Evolutionary conservation across 331 rosid genomes (phyloP).

Genomic region (Quercus lobata): DNA sequence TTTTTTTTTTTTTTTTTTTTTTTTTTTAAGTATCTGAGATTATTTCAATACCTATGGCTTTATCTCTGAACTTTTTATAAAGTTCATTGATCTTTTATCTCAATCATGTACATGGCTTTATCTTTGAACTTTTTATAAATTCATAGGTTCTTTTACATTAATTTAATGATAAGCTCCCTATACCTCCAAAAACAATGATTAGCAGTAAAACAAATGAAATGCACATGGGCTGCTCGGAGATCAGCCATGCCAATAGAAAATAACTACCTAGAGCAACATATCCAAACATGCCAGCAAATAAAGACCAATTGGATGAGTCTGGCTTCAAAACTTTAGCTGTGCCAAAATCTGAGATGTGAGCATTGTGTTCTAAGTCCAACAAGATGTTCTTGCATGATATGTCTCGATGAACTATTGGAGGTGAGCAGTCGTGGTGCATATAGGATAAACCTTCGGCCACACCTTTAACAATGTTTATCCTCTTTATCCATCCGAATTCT

Average conservation of each 20-base stretch:
- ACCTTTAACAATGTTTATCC: not conserved
- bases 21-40: not conserved
- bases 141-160: too few relatives aligned
- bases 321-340: conserved; percentile 21
- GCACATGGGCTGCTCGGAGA: too few relatives aligned
- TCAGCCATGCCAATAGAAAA: too few relatives aligned
- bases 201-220: too few relatives aligned
- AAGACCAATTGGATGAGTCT: conserved; percentile 18
- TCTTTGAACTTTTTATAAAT: too few relatives aligned
- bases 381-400: conserved; percentile 38
- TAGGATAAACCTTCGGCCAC: not conserved
- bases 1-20: too few relatives aligned
- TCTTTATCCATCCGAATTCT: conserved; percentile 23
- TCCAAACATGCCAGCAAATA: conserved; percentile 32
- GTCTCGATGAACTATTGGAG: conserved; percentile 38
- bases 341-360: conserved; percentile 31
- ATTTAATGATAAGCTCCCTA: too few relatives aligned
- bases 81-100: too few relatives aligned
- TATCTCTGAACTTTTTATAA: too few relatives aligned
- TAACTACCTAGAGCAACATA: conserved; percentile 31
- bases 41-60: not conserved
- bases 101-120: too few relatives aligned
- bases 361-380: conserved; percentile 16
- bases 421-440: not conserved
- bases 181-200: too few relatives aligned